phyloP scores from a whole-genome alignment of 805 yeast species.

The Starmerella powellii region DNA sequence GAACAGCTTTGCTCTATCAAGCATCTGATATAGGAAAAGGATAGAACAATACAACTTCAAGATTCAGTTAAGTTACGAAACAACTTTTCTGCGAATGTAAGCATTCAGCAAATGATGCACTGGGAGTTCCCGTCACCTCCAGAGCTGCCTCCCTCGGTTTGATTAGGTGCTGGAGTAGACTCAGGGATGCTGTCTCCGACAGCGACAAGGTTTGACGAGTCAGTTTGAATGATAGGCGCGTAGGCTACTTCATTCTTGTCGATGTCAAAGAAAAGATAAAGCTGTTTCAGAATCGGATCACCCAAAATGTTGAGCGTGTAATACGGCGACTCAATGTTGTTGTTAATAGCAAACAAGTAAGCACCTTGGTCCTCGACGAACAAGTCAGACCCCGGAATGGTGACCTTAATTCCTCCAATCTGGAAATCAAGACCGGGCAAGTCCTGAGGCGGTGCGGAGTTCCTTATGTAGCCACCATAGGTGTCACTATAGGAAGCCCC shows the following conservation, averaged over 20 bases:
- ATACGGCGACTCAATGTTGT: not conserved
- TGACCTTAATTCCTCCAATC: slow-evolving; percentile 17
- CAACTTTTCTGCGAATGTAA: no score
- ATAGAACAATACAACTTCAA: no score
- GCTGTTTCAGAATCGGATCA: slow-evolving; percentile 46
- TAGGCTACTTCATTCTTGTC: slow-evolving; percentile 46
- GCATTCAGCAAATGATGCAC: slow-evolving; percentile 4
- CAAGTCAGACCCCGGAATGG: slow-evolving; percentile 22
- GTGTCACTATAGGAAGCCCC: slow-evolving; percentile 5
- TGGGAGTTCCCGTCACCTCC: no score
- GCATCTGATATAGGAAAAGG: no score
- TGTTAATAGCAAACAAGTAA: slow-evolving; percentile 6
- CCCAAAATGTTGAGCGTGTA: slow-evolving; percentile 24
- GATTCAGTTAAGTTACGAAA: no score
- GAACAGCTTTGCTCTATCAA: no score
- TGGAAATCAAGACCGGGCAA: slow-evolving; percentile 9
- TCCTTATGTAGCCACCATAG: not conserved
- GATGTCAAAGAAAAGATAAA: slow-evolving; percentile 54
- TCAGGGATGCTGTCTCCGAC: slow-evolving; percentile 9
- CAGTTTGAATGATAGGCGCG: slow-evolving; percentile 31
- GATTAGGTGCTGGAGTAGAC: slow-evolving; percentile 11
- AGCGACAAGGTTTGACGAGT: slow-evolving; percentile 4
- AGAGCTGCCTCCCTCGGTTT: not conserved
- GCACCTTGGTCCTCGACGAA: slow-evolving; percentile 15
- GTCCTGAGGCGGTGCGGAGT: not conserved